Evolutionary conservation across 2,329 filamentous ascomycete genomes (phyloP).

Genomic region (Aspergillus udagawae): DNA sequence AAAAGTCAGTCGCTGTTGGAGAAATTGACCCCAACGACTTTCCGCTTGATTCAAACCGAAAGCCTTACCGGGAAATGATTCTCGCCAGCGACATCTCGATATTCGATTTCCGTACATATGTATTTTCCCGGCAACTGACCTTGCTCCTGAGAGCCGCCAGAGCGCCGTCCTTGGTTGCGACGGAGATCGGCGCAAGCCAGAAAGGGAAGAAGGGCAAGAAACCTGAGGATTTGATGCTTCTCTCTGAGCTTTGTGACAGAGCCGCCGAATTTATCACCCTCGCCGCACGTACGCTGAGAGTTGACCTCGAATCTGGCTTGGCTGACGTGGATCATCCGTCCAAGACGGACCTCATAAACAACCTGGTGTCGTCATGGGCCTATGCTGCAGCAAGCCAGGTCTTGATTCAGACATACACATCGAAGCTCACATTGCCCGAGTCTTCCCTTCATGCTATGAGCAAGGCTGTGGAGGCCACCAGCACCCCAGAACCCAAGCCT

Average conservation of each 20-base stretch:
- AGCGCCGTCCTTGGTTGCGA: constrained; percentile 34
- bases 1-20: constrained; percentile 20
- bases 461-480: constrained; percentile 18
- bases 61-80: constrained; percentile 87
- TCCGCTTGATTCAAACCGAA: constrained; percentile 55
- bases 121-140: constrained; percentile 84
- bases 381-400: constrained; percentile 44
- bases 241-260: constrained; percentile 83
- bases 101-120: constrained; percentile 91
- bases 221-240: constrained; percentile 68
- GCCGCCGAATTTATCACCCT: constrained; percentile 80
- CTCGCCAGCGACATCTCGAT: constrained; percentile 91
- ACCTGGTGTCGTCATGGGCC: constrained; percentile 47
- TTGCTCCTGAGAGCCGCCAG: constrained; percentile 81
- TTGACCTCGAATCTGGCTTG: constrained; percentile 68
- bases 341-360: constrained; percentile 37
- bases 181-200: constrained; percentile 26
- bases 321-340: constrained; percentile 33
- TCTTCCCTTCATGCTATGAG: constrained; percentile 31
- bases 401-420: constrained; percentile 38
- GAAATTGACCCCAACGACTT: constrained; percentile 30
- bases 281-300: constrained; percentile 72
- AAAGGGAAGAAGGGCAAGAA: constrained; percentile 53
- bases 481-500: constrained; percentile 20
- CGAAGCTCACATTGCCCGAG: constrained; percentile 33